Base-by-base conservation (phyloP, 129 eudicot species). In the Centaurea solstitialis region DNA sequence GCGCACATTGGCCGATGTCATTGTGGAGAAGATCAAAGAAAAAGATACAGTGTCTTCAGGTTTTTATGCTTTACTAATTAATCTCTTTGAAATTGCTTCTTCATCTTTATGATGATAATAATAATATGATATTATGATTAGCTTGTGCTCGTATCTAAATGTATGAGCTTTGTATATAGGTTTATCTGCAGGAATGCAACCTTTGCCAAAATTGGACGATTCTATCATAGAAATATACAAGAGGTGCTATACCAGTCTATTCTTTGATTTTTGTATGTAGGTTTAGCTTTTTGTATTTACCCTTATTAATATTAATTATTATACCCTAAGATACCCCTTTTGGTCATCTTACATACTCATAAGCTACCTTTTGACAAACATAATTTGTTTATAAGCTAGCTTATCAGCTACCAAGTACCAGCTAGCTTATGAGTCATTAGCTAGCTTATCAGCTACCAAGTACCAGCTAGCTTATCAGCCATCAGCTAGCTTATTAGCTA, bases 191-290 rank as follows among this genome's bases (percentile, higher is more conserved):
- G 99, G 88, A 79, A 66, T 24, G 67, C 86, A 79, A 40, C 83
- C 88, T 6, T 17, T 84, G 70, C 90, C 97, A 12, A 92, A 92
- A 72, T 77, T 93, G 88, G 99, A 95, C 61, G 87, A 85, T 39
- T 87, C 91, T 20, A 79, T 95, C 83, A 87, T 92, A 72, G 98
- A 95, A 78, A 76, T 93, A 77, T 95, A 95, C 89, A 95, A 90
- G 80, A 89, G 97, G 98, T 92, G 83, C 9, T 71, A 35, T 30
- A 62, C 70, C 22, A 74, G 18, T 79, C 39, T 72, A 15, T 72
- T 33, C 18, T 7, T 59, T 20, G 2, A 43, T 22, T 3, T 75
- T 9, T 45, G 11, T 11, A 18, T n/a, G n/a, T n/a, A n/a, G n/a
- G n/a, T n/a, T n/a, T n/a, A n/a, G n/a, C n/a, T n/a, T n/a, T n/a